Evolutionary conservation across 805 yeast species (phyloP), one percentile per base, ranked within the genome.

Genomic region (Pichia kluyveri): DNA sequence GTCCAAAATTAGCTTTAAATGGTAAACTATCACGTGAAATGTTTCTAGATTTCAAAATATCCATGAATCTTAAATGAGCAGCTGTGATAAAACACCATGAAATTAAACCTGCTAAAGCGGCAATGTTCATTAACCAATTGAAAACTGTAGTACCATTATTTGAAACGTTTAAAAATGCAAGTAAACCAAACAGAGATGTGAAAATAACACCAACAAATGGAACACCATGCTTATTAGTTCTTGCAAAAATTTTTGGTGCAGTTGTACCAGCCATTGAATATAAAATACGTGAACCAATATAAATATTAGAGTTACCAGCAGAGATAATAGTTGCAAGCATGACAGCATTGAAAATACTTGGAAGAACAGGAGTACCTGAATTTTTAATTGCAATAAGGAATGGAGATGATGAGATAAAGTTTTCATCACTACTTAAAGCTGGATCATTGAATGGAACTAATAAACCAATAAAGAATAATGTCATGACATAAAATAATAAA

Each of bases 281-380:
- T 44, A 84, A 61, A 41, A 81, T 70, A 66, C 93, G 71, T 4
- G 89, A 82, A 40, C 87, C 83, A 54, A 81, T 78, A 65, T 83
- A 83, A 30, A 83, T 72, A 59, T 82, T 81, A 12, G 90, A 82
- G 67, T 84, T 84, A 61, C 82, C 91, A 30, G 91, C 89, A n/a
- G 90, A 83, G 43, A 82, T 72, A 50, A 83, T 77, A 17, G 90
- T 80, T 23, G 74, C 55, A 43, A 84, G 61, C 51, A 84, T 78
- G 45, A 83, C 82, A 18, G 83, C 90, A 60, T 84, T 84, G 65
- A 83, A 80, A 46, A 84, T 80, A 58, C 77, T 73, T 42, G 88
- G 86, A 50, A 84, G 67, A 3, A 81, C 73, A 49, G 69, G 68
- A 19, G 89, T 83, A 32, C 87, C 88, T 5, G 82, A 74, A 65